A percentile compares a stretch with the other conserved stretches of the same genome.
Conservation (phyloP, 2,329 filamentous ascomycete genomes). For the Colletotrichum scovillei region DNA sequence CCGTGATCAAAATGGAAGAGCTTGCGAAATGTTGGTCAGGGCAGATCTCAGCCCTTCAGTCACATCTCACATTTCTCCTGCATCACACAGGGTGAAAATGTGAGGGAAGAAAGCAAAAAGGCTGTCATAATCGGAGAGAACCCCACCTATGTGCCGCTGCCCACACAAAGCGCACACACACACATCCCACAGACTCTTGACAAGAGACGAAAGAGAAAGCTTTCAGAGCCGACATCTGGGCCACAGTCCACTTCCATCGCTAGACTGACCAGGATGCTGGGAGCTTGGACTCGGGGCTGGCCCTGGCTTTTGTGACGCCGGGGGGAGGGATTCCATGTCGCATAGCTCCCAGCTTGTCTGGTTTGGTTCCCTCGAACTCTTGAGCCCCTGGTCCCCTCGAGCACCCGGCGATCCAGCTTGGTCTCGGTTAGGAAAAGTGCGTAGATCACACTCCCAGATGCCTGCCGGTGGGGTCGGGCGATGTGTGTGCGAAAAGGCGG, state of each 20-base stretch:
- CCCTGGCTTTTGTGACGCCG: constrained; percentile 7
- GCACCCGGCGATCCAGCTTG: constrained; percentile 28
- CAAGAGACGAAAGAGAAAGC: not conserved
- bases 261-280: constrained; percentile 11
- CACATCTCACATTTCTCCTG: constrained; percentile 20
- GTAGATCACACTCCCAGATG: constrained; percentile 27
- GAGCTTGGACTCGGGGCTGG: constrained; percentile 14
- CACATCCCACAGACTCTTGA: not conserved
- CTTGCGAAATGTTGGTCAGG: constrained; percentile 31
- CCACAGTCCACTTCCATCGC: not conserved
- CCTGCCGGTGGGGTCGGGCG: constrained; percentile 20
- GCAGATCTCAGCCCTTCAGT: constrained; percentile 29
- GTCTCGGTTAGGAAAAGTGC: constrained; percentile 31
- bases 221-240: constrained; percentile 1
- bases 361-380: not conserved
- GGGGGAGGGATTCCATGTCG: constrained; percentile 7
- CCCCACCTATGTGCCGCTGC: constrained; percentile 1
- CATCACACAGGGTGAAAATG: constrained; percentile 11
- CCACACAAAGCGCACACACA: constrained; percentile 6
- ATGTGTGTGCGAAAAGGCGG: constrained; percentile 7
- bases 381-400: not conserved
- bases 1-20: constrained; percentile 36
- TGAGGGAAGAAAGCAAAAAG: constrained; percentile 21
- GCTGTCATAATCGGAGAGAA: constrained; percentile 3
- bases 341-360: not conserved